Evolutionary conservation across 192 early-diverging fungal species (phyloP).

Genomic region (Coemansia sp.): DNA sequence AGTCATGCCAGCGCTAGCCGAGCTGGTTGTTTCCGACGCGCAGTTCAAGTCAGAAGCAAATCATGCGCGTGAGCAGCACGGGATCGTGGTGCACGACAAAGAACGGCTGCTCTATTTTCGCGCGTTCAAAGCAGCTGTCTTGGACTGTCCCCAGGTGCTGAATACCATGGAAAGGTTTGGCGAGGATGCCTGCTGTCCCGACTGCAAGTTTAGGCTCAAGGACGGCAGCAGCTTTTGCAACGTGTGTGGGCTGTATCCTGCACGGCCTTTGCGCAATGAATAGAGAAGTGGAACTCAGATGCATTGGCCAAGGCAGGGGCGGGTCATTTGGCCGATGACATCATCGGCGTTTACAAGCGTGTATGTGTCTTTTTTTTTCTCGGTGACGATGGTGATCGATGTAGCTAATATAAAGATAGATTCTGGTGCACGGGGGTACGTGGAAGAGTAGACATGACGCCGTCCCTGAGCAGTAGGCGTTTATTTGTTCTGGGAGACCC

Average conservation of each 20-base stretch:
- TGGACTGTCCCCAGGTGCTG: slow-evolving; percentile 13
- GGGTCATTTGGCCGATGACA: no score
- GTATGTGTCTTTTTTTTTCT: no score
- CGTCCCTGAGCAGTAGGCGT: no score
- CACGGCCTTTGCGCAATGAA: slow-evolving; percentile 14
- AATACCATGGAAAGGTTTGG: slow-evolving; percentile 34
- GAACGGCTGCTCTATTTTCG: slow-evolving; percentile 63
- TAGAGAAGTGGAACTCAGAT: not conserved
- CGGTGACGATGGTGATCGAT: no score
- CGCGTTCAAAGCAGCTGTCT: slow-evolving; percentile 52
- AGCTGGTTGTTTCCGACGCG: slow-evolving; percentile 10
- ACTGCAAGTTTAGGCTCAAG: slow-evolving; percentile 59
- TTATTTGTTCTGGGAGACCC: no score
- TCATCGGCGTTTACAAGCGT: no score
- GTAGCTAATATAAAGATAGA: no score
- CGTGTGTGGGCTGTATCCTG: slow-evolving; percentile 64
- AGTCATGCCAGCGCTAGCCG: slow-evolving; percentile 51
- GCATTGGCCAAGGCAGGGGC: not conserved
- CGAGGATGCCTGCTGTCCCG: slow-evolving; percentile 56
- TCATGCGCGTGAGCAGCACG: slow-evolving; percentile 37
- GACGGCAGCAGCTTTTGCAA: slow-evolving; percentile 58
- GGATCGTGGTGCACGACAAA: slow-evolving; percentile 57
- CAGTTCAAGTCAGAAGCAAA: slow-evolving; percentile 22
- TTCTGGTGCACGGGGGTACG: no score
- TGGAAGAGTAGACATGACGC: no score